Evolutionary conservation across 305 asterid genomes (phyloP), one percentile per base, ranked within the genome.

Genomic region (Fraxinus nigra): DNA sequence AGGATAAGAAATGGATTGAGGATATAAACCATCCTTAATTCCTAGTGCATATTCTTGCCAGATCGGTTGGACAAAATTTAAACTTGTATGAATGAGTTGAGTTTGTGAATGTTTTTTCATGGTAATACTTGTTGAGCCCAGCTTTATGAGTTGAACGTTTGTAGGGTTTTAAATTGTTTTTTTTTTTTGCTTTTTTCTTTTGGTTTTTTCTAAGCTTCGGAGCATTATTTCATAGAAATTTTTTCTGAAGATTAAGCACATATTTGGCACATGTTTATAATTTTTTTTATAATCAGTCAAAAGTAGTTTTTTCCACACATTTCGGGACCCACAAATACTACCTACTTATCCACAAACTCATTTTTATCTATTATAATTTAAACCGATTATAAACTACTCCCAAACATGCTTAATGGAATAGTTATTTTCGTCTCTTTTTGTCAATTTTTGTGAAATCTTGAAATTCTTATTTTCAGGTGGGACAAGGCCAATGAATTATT

Each of bases 401-500:
- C 56, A 14, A 48, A 48, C 59, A 13, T 48, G 59, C 59, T 48
- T 14, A 8, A 61, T 48, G 26, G 75, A 22, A 20, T 43, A 37
- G 38, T 30, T 3, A 5, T 74, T 32, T 61, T 77, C 80, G 35
- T 81, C 9, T 79, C 24, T 75, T 10, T 77, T 82, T 77, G 32
- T 28, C 76, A 77, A 74, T 78, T 33, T 67, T 20, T 79, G 20
- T 82, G 81, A 85, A 72, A n/a, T 77, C 65, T 79, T 72, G 78
- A 74, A 81, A 77, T 89, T 82, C 77, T 75, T 79, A 33, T 83
- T 80, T 83, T 83, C 90, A 94, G 99, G 90, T 93, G 95, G 95
- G 93, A 91, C 79, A 84, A 86, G 88, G 94, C 86, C 79, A 86
- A 81, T 77, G 95, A 89, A 80, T 88, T 94, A 88, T 89, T 94